Evolutionary conservation across 1,284 basidiomycete genomes (phyloP).

Genomic region (Pyrrhoderma lamaoense): DNA sequence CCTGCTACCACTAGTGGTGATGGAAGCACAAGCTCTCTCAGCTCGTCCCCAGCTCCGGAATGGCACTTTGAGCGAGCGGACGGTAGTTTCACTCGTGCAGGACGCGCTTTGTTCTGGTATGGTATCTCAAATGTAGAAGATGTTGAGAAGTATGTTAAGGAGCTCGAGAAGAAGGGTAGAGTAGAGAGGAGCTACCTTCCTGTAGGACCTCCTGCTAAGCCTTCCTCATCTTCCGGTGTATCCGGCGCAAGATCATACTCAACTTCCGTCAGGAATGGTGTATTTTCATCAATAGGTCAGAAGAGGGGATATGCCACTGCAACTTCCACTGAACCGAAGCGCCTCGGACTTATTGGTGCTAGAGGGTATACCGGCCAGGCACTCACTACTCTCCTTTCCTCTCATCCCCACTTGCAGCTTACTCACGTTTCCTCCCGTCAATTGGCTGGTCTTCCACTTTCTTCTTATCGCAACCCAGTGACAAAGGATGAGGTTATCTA

Average conservation of each 20-base stretch:
- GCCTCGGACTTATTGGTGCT: slow-evolving; percentile 92
- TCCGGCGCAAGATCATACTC: slow-evolving; percentile 56
- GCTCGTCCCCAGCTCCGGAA: slow-evolving; percentile 37
- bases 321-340: slow-evolving; percentile 62
- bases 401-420: slow-evolving; percentile 83
- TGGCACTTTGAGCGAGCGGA: slow-evolving; percentile 99
- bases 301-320: slow-evolving; percentile 51
- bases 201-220: slow-evolving; percentile 75
- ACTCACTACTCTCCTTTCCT: slow-evolving; percentile 77
- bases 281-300: slow-evolving; percentile 32
- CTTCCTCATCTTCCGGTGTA: slow-evolving; percentile 29
- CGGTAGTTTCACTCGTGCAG: slow-evolving; percentile 93
- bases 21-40: not conserved
- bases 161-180: slow-evolving; percentile 80
- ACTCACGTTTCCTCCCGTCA: slow-evolving; percentile 96
- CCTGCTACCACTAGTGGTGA: not conserved
- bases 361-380: slow-evolving; percentile 95
- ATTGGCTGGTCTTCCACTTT: slow-evolving; percentile 76
- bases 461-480: slow-evolving; percentile 49
- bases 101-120: slow-evolving; percentile 95
- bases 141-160: slow-evolving; percentile 81
- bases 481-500: slow-evolving; percentile 72
- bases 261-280: slow-evolving; percentile 52
- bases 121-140: slow-evolving; percentile 89
- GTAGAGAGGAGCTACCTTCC: slow-evolving; percentile 88